phyloP scores from a whole-genome alignment of 495 filamentous ascomycete genomes.

The Penicillium robsamsonii region DNA sequence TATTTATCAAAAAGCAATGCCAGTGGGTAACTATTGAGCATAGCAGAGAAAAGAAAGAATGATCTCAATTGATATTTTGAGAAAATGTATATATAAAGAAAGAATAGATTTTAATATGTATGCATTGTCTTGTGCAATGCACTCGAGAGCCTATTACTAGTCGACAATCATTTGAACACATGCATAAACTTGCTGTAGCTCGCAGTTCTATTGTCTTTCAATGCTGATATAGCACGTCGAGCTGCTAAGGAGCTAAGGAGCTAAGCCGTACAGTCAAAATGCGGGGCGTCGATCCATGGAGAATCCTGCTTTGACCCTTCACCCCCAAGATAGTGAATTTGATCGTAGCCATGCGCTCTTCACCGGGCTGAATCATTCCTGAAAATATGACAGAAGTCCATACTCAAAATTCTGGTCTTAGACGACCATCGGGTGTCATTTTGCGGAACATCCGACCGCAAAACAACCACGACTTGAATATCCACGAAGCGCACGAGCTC shows the following conservation, averaged over 20 bases:
- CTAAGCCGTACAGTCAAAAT: background rate
- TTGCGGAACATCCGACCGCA: slow-evolving; percentile 19
- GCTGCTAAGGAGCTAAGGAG: too few species aligned
- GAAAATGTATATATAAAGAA: background rate
- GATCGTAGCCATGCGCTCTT: background rate
- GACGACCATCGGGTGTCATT: slow-evolving; percentile 6
- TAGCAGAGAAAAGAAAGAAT: background rate
- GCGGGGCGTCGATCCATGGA: slow-evolving; percentile 8
- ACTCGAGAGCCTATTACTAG: background rate
- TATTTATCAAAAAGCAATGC: slow-evolving; percentile 20
- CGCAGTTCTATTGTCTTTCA: background rate
- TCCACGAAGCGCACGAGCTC: slow-evolving; percentile 32
- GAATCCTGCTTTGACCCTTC: background rate
- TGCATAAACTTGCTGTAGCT: background rate
- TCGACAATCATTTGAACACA: background rate
- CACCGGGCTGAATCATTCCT: background rate
- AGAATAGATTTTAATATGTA: background rate
- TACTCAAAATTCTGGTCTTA: background rate
- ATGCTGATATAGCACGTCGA: background rate
- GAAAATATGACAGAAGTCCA: slow-evolving; percentile 6
- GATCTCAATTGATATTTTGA: background rate
- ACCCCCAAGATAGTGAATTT: background rate
- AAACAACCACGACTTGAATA: slow-evolving; percentile 1
- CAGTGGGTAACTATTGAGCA: slow-evolving; percentile 9
- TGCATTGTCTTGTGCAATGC: background rate